A percentile compares a stretch with the other conserved stretches of the same genome.
Evolutionary conservation across 371 early-diverging fungal genomes (phyloP).

Genomic region (Nematocida ausubeli): DNA sequence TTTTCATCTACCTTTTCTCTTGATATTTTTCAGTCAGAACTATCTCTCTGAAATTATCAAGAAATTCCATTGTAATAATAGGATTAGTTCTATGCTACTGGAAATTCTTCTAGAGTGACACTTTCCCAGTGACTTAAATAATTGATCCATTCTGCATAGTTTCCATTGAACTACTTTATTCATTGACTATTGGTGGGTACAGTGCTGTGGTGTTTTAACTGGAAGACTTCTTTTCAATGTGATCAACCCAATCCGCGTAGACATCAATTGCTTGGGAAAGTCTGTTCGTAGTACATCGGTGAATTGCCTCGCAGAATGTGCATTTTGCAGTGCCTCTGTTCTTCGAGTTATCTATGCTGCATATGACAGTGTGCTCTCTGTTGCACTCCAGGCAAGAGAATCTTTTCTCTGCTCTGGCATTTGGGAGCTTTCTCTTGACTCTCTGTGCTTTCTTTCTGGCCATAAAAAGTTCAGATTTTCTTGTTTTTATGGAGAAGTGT

Average conservation of each 20-base stretch:
- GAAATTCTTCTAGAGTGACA: too few relatives aligned
- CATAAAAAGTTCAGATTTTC: conserved; percentile 39
- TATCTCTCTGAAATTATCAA: too few relatives aligned
- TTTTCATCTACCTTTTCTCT: too few relatives aligned
- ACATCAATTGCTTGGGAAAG: conserved; percentile 54
- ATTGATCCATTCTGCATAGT: too few relatives aligned
- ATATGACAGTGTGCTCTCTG: conserved; percentile 35
- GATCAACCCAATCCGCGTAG: conserved; percentile 50
- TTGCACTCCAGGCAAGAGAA: conserved; percentile 54
- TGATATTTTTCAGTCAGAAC: too few relatives aligned
- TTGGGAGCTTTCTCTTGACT: neutral
- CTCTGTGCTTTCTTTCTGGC: conserved; percentile 46
- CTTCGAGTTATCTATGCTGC: conserved; percentile 25
- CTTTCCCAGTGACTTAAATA: too few relatives aligned
- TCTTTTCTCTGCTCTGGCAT: conserved; percentile 16
- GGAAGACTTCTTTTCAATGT: neutral
- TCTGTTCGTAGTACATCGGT: conserved; percentile 18
- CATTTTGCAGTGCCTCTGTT: conserved; percentile 39
- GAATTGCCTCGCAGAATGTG: neutral
- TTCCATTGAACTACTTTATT: too few relatives aligned
- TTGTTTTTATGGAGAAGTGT: conserved; percentile 49
- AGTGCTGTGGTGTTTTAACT: too few relatives aligned
- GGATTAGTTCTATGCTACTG: too few relatives aligned
- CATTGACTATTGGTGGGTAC: too few relatives aligned
- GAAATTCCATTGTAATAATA: too few relatives aligned